A percentile compares a stretch with the other conserved stretches of the same genome.
These are phyloP conservation scores for Colletotrichum salicis DNA, from an alignment of 2,329 filamentous ascomycete species.

Conservation along the genomic window DNA sequence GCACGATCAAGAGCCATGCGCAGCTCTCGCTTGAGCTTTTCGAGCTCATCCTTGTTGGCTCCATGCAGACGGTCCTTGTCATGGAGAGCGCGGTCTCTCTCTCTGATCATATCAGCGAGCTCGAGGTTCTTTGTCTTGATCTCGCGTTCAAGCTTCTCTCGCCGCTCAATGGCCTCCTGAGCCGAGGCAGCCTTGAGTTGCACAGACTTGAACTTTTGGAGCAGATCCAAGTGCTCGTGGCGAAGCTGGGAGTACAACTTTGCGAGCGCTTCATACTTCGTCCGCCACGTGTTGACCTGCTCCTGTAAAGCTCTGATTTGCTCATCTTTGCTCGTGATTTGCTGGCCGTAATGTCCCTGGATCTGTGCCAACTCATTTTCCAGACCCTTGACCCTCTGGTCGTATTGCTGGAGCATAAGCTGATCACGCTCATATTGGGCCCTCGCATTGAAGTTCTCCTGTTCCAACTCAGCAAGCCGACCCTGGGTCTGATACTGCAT, in stretches of 20 bases:
- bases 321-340: slow-evolving; percentile 90
- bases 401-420: slow-evolving; percentile 96
- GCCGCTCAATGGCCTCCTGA: slow-evolving; percentile 93
- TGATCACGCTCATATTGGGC: slow-evolving; percentile 98
- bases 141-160: slow-evolving; percentile 95
- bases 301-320: slow-evolving; percentile 93
- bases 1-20: slow-evolving; percentile 91
- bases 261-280: slow-evolving; percentile 95
- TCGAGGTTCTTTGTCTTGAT: slow-evolving; percentile 99
- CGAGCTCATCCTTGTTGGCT: slow-evolving; percentile 89
- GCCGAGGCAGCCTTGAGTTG: slow-evolving; percentile 97
- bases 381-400: slow-evolving; percentile 90
- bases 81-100: slow-evolving; percentile 91
- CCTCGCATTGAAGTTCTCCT: slow-evolving; percentile 91
- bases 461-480: slow-evolving; percentile 92
- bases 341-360: slow-evolving; percentile 84
- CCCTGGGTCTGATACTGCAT: slow-evolving; percentile 94
- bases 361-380: slow-evolving; percentile 88
- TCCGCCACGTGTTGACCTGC: slow-evolving; percentile 96
- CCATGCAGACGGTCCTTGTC: slow-evolving; percentile 91
- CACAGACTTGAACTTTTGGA: slow-evolving; percentile 95
- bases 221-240: slow-evolving; percentile 91
- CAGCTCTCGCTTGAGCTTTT: slow-evolving; percentile 93
- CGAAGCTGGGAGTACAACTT: slow-evolving; percentile 97
- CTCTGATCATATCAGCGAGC: slow-evolving; percentile 96